Base-by-base conservation (phyloP, 1,284 basidiomycete species). In the Pseudozyma sp. region DNA sequence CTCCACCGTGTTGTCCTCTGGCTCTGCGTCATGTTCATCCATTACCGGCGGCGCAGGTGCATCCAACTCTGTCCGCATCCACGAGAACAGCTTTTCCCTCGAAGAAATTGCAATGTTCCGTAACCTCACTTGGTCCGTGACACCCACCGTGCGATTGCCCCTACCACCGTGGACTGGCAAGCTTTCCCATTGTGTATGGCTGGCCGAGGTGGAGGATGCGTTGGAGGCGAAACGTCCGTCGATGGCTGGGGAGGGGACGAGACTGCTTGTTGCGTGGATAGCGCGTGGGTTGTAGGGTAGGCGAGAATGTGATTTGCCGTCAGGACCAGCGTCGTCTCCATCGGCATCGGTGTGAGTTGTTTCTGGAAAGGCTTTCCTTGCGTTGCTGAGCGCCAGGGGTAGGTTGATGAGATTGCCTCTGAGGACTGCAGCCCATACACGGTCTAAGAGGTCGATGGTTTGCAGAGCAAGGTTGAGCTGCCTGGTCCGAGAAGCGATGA, bases 11-110 rank as follows among this genome's bases (percentile, higher is more conserved):
- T 67, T 77, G 57, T 74, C 71, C 12, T 34, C 48, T 3, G 62
- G 64, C 50, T 70, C 71, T 5, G 39, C 49, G 11, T 69, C 68
- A 3, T 76, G 53, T 2, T 74, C 71, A 16, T 77, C 63, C 59
- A 80, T 65, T 12, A 54, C 56, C 0, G 81, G 81, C 18, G 81
- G 81, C 10, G 63, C 58, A 19, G 72, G 74, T 5, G 61, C 59
- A 56, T 80, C 71, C 10, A 80, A 61, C 43, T 79, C 60, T 5
- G 56, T 43, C 3, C 81, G 67, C 81, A 83, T 82, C 81, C 81
- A 83, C 1, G 65, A 61, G 59, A 83, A 83, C 7, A 83, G 68
- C 51, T 76, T 76, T 35, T 83, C 80, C 12, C 69, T 65, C 3
- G 80, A 76, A 13, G 60, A 56, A 12, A 77, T 55, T 16, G 75